Conservation (phyloP, 2,329 filamentous ascomycete species). For the Dactylonectria estremocensis region DNA sequence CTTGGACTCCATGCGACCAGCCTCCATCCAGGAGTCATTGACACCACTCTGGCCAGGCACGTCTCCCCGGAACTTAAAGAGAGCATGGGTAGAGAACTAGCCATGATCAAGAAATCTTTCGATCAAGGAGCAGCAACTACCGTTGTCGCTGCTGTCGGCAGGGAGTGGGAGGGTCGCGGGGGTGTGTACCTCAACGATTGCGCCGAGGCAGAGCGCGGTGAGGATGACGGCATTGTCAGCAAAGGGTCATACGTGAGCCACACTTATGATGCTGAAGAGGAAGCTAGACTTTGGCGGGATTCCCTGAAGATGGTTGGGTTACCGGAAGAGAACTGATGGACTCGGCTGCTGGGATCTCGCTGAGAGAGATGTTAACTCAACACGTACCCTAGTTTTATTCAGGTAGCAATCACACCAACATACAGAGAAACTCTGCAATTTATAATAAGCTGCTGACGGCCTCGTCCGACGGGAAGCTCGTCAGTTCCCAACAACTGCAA, state of each 20-base stretch:
- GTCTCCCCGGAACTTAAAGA: constrained; percentile 1
- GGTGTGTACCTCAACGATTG: constrained; percentile 32
- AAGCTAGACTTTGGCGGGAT: constrained; percentile 30
- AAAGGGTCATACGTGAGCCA: constrained; percentile 21
- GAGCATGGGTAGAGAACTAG: background rate
- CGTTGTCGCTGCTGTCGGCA: constrained; percentile 21
- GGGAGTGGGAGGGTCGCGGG: constrained; percentile 32
- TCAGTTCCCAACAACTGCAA: too few relatives aligned
- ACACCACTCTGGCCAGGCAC: constrained; percentile 12
- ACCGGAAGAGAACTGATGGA: constrained; percentile 4
- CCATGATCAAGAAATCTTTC: background rate
- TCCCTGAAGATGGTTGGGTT: constrained; percentile 21
- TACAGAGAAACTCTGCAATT: too few relatives aligned
- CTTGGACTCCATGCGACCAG: constrained; percentile 32
- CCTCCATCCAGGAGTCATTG: constrained; percentile 37
- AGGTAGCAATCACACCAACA: too few relatives aligned
- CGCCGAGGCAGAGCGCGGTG: constrained; percentile 5
- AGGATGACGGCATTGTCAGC: constrained; percentile 8
- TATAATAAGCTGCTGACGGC: too few relatives aligned
- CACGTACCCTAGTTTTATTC: too few relatives aligned
- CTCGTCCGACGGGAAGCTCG: too few relatives aligned
- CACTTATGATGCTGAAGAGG: constrained; percentile 28
- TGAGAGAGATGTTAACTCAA: background rate
- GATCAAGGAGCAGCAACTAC: constrained; percentile 34
- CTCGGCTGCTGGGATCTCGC: fast-evolving